Evolutionary conservation across 2,329 filamentous ascomycete species (phyloP), one percentile per base, ranked within the genome.

Genomic region (Fusarium protoensiforme): DNA sequence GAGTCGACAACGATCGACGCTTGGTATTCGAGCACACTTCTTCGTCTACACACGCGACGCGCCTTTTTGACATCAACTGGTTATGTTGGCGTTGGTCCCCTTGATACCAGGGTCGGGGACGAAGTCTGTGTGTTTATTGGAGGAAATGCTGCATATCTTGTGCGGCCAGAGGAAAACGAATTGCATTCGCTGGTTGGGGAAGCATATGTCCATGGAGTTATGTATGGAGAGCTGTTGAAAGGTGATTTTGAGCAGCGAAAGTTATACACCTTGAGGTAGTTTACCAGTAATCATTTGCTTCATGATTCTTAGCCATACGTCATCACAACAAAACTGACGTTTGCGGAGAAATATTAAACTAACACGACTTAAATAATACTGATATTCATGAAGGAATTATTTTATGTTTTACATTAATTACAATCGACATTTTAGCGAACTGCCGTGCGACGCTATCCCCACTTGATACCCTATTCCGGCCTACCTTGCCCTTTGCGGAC

Each of bases 191-290:
- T 70, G 10, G 51, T 68, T 59, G 68, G 68, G 3, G 68, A 70
- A 18, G 61, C 51, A 2, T 70, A 35, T 39, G 60, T 61, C 5
- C 31, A 70, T 35, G 68, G 68, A 13, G 29, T 67, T n/a, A 70
- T 70, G 65, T 58, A 65, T n/a, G 64, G 68, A 10, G 68, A 70
- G 20, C 14, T 66, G 6, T 29, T 67, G 9, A 38, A 46, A 10
- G 35, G 54, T 7, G 46, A 31, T 24, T 5, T 48, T 7, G 60
- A 60, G 24, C 33, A 39, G 24, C 18, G 31, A 18, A 58, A 59
- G 18, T 7, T 31, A 16, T 67, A 59, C 16, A 59, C 29, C 1
- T n/a, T 67, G 16, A 39, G 48, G 31, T 67, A 64, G 9, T 39
- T 53, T 10, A 24, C 8, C 14, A 16, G 14, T 18, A 4, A 46